These are phyloP conservation scores for Lasiosphaeria ovina DNA, from an alignment of 495 filamentous ascomycete genomes.

Conservation along the genomic window DNA sequence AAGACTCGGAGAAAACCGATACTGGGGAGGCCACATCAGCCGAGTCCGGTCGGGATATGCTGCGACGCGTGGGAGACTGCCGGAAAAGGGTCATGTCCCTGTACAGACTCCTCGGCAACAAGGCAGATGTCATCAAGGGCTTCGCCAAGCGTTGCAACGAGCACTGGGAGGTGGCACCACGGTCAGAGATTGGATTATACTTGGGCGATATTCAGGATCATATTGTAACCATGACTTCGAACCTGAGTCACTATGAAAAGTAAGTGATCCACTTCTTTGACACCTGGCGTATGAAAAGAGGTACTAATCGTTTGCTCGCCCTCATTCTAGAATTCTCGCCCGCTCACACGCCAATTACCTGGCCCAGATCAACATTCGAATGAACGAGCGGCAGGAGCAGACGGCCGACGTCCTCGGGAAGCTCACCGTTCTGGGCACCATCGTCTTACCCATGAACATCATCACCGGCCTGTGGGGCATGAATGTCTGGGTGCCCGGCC, in stretches of 20 bases:
- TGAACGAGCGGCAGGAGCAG: conserved; percentile 96
- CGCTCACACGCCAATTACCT: conserved; percentile 95
- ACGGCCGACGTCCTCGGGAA: conserved; percentile 93
- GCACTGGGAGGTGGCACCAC: conserved; percentile 93
- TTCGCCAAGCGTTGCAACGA: conserved; percentile 99
- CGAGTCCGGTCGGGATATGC: conserved; percentile 74
- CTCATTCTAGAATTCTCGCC: conserved; percentile 67
- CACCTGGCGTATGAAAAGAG: conserved; percentile 16
- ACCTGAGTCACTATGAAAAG: conserved; percentile 94
- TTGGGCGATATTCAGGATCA: conserved; percentile 98
- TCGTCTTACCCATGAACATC: conserved; percentile 97
- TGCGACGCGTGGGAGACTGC: conserved; percentile 85
- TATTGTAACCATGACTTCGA: conserved; percentile 96
- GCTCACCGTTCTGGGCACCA: conserved; percentile 92
- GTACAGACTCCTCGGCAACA: conserved; percentile 90
- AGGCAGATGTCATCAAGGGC: conserved; percentile 97
- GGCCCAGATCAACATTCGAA: conserved; percentile 85
- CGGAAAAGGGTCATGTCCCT: conserved; percentile 94
- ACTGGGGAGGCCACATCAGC: conserved; percentile 39
- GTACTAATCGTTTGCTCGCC: conserved; percentile 10
- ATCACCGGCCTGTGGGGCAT: conserved; percentile 98
- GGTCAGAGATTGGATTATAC: conserved; percentile 93
- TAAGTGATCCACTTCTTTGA: conserved; percentile 42
- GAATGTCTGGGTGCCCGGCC: conserved; percentile 95
- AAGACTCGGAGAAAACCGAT: conserved; percentile 42